These are phyloP conservation scores for Penicillium ochrochloron DNA, from an alignment of 495 filamentous ascomycete species.

Conservation along the genomic window DNA sequence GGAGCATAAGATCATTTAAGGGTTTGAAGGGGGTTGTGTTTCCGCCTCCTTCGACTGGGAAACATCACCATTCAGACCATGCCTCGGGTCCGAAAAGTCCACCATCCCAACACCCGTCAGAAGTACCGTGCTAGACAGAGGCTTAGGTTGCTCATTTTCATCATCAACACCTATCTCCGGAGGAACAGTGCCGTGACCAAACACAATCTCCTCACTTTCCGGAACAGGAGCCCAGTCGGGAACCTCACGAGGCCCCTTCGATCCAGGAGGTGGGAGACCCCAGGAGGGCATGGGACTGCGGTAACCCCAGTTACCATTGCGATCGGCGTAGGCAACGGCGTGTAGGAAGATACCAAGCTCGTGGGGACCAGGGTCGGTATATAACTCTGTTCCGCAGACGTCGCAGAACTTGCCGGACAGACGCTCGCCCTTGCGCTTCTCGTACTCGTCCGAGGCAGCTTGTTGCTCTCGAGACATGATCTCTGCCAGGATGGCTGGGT, in stretches of 20 bases:
- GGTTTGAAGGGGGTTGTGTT: background rate
- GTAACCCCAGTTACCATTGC: constrained; percentile 82
- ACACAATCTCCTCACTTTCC: constrained; percentile 42
- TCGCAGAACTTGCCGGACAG: constrained; percentile 84
- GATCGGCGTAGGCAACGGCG: constrained; percentile 84
- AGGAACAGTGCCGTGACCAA: constrained; percentile 44
- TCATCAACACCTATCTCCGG: constrained; percentile 30
- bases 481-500: constrained; percentile 43
- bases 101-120: constrained; percentile 29
- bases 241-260: constrained; percentile 62
- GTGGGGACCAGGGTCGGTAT: constrained; percentile 86
- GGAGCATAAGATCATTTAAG: background rate
- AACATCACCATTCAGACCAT: constrained; percentile 4
- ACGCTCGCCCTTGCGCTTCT: constrained; percentile 79
- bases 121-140: constrained; percentile 21
- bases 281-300: constrained; percentile 81
- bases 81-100: constrained; percentile 21
- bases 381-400: constrained; percentile 83
- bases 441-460: constrained; percentile 84
- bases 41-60: background rate
- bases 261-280: constrained; percentile 74
- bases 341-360: constrained; percentile 95
- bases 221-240: constrained; percentile 45
- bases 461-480: constrained; percentile 65
- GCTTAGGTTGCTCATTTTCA: constrained; percentile 8